A percentile compares a stretch with the other conserved stretches of the same genome.
phyloP scores from a whole-genome alignment of 371 early-diverging fungal species.

The Basidiobolus meristosporus region DNA sequence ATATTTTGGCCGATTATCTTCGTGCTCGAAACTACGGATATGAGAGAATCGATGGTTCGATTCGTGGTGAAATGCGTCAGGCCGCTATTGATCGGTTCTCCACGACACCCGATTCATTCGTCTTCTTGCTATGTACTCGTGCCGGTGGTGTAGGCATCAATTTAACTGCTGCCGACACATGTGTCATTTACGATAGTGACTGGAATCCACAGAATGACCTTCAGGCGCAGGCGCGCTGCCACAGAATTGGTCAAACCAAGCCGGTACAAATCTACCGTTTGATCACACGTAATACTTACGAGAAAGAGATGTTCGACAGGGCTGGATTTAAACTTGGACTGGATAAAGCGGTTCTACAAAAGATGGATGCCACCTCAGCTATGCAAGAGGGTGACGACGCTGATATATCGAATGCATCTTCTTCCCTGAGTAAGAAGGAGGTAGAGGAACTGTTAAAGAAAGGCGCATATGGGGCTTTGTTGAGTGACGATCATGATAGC shows the following conservation, averaged over 20 bases:
- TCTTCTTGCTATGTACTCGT: slow-evolving; percentile 93
- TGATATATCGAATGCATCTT: too few species aligned
- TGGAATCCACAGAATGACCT: slow-evolving; percentile 97
- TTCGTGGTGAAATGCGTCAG: slow-evolving; percentile 56
- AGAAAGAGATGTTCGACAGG: slow-evolving; percentile 52
- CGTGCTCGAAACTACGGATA: slow-evolving; percentile 46
- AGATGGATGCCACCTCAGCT: slow-evolving; percentile 52
- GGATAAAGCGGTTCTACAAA: slow-evolving; percentile 79
- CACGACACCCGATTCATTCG: slow-evolving; percentile 20
- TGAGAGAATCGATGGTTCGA: slow-evolving; percentile 83
- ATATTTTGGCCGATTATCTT: slow-evolving; percentile 84
- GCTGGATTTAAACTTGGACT: slow-evolving; percentile 73
- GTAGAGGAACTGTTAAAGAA: slow-evolving; percentile 79
- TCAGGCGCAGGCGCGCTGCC: slow-evolving; percentile 93
- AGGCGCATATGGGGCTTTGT: slow-evolving; percentile 78
- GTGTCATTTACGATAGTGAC: slow-evolving; percentile 82
- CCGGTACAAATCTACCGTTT: slow-evolving; percentile 83
- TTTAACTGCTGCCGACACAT: slow-evolving; percentile 85
- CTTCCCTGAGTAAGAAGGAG: slow-evolving; percentile 59
- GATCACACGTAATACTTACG: slow-evolving; percentile 69
- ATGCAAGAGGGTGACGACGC: slow-evolving; percentile 29
- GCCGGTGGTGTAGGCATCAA: slow-evolving; percentile 95
- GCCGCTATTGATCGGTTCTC: slow-evolving; percentile 33
- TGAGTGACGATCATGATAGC: slow-evolving; percentile 75
- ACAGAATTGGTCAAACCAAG: slow-evolving; percentile 87